These are phyloP conservation scores for Eutrema japonicum DNA, from an alignment of 345 rosid genomes.

Conservation along the genomic window DNA sequence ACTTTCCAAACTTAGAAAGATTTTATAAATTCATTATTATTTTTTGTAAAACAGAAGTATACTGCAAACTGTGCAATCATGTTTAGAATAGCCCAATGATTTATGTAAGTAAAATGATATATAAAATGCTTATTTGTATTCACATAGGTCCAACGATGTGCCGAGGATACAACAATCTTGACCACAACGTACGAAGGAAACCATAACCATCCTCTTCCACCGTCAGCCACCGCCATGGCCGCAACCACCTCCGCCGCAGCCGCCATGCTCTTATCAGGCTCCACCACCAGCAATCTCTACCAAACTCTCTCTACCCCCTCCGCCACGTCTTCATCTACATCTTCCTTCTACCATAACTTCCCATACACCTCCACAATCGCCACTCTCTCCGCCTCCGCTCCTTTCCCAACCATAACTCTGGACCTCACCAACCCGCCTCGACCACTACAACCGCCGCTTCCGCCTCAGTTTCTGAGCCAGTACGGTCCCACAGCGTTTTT, in stretches of 20 bases:
- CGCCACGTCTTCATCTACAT: conserved; percentile 35
- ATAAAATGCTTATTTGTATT: neutral
- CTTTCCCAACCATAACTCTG: conserved; percentile 89
- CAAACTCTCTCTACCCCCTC: conserved; percentile 49
- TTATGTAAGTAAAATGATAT: neutral
- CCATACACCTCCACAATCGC: conserved; percentile 81
- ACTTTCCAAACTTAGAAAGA: neutral
- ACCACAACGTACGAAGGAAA: conserved; percentile 93
- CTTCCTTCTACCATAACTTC: conserved; percentile 49
- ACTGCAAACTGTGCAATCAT: neutral
- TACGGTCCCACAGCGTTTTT: conserved; percentile 36
- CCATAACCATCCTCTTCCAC: conserved; percentile 96
- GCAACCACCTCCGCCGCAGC: conserved; percentile 91
- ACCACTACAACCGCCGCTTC: conserved; percentile 47
- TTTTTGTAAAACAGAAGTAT: neutral
- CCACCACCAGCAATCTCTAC: conserved; percentile 61
- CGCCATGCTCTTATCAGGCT: conserved; percentile 80
- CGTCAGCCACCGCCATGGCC: conserved; percentile 88
- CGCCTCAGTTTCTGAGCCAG: conserved; percentile 39
- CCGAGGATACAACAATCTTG: conserved; percentile 76
- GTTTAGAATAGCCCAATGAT: neutral
- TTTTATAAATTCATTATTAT: neutral
- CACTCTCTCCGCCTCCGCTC: conserved; percentile 75
- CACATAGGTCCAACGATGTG: conserved; percentile 86
- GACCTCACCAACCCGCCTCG: conserved; percentile 71